Percentiles rank a stretch among this genome's conserved stretches.
Conservation (phyloP, 2,329 filamentous ascomycete species). For the Cordyceps fumosorosea region DNA sequence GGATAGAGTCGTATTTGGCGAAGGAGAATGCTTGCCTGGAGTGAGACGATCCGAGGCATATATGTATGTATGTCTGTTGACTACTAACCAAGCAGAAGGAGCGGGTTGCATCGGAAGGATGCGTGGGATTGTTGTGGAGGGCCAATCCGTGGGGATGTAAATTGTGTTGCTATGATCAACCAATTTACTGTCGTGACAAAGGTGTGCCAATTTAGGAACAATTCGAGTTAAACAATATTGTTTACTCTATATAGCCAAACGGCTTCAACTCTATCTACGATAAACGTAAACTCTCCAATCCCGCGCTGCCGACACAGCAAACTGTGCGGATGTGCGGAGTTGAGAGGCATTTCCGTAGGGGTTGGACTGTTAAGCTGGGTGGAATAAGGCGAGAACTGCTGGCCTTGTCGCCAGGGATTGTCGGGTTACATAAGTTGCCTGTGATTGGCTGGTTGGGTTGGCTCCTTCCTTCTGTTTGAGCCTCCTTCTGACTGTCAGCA, state of each 20-base stretch:
- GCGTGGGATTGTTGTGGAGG: too few relatives aligned
- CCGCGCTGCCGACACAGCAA: not conserved
- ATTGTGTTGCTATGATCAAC: too few relatives aligned
- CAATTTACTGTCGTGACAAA: too few relatives aligned
- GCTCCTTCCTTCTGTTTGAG: not conserved
- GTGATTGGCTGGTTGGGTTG: not conserved
- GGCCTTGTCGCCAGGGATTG: not conserved
- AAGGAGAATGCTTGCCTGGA: too few relatives aligned
- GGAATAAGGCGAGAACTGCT: not conserved
- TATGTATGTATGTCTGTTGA: too few relatives aligned
- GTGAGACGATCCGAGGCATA: too few relatives aligned
- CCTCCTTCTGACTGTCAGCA: not conserved
- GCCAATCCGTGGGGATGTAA: too few relatives aligned
- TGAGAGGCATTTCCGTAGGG: conserved; percentile 4
- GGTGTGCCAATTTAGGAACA: too few relatives aligned
- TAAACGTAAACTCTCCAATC: not conserved
- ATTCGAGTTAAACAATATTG: too few relatives aligned
- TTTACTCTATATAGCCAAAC: not conserved
- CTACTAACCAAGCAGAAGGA: too few relatives aligned
- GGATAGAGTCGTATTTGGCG: too few relatives aligned
- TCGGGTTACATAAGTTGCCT: not conserved
- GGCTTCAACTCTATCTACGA: not conserved
- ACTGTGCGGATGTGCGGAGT: not conserved
- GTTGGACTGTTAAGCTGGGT: not conserved
- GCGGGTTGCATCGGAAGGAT: too few relatives aligned